A percentile compares a stretch with the other conserved stretches of the same genome.
phyloP scores from a whole-genome alignment of 495 filamentous ascomycete genomes.

The Lindgomyces ingoldianus region DNA sequence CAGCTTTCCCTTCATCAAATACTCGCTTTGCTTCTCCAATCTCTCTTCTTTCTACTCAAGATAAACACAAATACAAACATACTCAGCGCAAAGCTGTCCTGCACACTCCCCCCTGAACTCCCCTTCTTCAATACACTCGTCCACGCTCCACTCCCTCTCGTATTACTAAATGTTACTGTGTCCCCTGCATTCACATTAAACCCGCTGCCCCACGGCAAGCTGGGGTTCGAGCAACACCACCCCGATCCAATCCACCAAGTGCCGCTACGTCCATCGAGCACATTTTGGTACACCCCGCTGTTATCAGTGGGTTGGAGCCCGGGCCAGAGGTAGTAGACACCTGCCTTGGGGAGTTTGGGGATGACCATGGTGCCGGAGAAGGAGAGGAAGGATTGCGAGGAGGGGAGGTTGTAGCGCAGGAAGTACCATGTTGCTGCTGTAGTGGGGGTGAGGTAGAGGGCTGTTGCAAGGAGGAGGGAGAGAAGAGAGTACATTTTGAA shows the following conservation, averaged over 20 bases:
- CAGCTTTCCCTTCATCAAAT: not conserved
- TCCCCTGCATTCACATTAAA: slow-evolving; percentile 45
- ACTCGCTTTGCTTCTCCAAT: not conserved
- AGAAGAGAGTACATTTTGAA: not conserved
- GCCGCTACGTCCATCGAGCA: slow-evolving; percentile 48
- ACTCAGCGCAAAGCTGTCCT: not conserved
- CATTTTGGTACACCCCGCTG: slow-evolving; percentile 49
- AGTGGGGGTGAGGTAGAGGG: not conserved
- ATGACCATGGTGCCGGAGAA: slow-evolving; percentile 48
- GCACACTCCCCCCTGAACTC: not conserved
- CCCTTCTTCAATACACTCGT: slow-evolving; percentile 8
- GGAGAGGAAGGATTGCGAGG: slow-evolving; percentile 42
- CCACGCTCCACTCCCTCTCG: slow-evolving; percentile 1
- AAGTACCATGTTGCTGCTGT: slow-evolving; percentile 5
- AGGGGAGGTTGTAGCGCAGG: slow-evolving; percentile 44
- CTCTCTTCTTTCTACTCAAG: too few species aligned
- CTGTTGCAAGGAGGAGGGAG: not conserved
- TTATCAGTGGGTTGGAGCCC: slow-evolving; percentile 49
- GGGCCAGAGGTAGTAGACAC: slow-evolving; percentile 49
- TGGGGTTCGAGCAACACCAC: slow-evolving; percentile 50
- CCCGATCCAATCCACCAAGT: slow-evolving; percentile 51
- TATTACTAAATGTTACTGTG: slow-evolving; percentile 39
- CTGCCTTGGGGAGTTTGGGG: slow-evolving; percentile 45
- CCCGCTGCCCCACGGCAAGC: slow-evolving; percentile 47
- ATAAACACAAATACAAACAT: too few species aligned